These are phyloP conservation scores for Panaeolus cyanescens DNA, from an alignment of 768 basidiomycete species.

Conservation along the genomic window DNA sequence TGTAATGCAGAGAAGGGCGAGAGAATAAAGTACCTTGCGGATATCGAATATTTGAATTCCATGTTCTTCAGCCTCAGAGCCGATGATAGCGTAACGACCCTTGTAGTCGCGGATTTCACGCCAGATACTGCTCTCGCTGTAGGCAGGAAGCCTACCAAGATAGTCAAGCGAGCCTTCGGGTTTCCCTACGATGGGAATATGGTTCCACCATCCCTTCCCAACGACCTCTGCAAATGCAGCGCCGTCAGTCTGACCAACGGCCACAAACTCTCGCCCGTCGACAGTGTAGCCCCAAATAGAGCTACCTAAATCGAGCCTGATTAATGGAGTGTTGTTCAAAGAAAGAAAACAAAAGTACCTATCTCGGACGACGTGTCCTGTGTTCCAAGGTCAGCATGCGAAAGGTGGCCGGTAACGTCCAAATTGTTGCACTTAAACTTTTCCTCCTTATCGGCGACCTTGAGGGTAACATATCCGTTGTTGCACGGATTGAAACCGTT, in stretches of 20 bases:
- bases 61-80: slow-evolving; percentile 2
- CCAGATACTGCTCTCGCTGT: slow-evolving; percentile 17
- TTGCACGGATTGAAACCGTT: background rate
- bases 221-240: background rate
- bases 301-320: background rate
- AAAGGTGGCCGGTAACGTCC: background rate
- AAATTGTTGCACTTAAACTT: background rate
- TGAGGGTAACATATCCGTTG: background rate
- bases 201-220: background rate
- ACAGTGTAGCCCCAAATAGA: background rate
- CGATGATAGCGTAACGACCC: slow-evolving; percentile 8
- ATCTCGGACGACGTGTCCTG: background rate
- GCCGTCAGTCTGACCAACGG: background rate
- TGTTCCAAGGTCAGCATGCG: background rate
- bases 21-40: slow-evolving; percentile 17
- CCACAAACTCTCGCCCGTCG: background rate
- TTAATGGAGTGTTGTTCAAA: too few relatives aligned
- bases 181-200: background rate
- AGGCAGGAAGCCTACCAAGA: slow-evolving; percentile 25
- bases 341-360: background rate
- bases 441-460: background rate
- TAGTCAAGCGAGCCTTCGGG: slow-evolving; percentile 9
- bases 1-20: slow-evolving; percentile 4
- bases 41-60: slow-evolving; percentile 30
- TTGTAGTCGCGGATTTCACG: slow-evolving; percentile 27